Percentiles rank a stretch among this genome's conserved stretches.
Conservation (phyloP, 2,329 filamentous ascomycete species). For the Botrytis medusae region DNA sequence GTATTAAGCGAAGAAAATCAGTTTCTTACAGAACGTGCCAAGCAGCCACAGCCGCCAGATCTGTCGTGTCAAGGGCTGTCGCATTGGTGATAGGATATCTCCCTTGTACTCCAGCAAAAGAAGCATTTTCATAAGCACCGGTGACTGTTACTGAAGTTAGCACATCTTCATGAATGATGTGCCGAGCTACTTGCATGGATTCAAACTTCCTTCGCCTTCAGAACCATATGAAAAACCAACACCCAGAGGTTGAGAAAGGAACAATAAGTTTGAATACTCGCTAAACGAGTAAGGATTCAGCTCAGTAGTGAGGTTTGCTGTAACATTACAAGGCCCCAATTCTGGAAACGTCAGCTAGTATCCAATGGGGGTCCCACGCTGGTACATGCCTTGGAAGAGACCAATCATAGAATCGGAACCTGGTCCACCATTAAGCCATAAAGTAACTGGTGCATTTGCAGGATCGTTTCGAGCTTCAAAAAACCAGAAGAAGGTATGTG, state of each 20-base stretch:
- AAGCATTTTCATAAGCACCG: slow-evolving; percentile 25
- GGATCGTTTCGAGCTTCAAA: slow-evolving; percentile 52
- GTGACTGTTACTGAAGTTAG: slow-evolving; percentile 12
- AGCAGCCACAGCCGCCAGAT: slow-evolving; percentile 54
- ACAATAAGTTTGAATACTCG: slow-evolving; percentile 52
- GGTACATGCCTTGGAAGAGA: slow-evolving; percentile 44
- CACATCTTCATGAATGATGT: neutral
- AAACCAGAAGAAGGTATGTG: slow-evolving; percentile 50
- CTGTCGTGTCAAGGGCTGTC: slow-evolving; percentile 53
- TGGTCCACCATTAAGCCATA: slow-evolving; percentile 56
- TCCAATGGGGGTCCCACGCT: neutral
- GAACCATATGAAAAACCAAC: slow-evolving; percentile 64
- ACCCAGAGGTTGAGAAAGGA: slow-evolving; percentile 61
- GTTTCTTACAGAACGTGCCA: slow-evolving; percentile 49
- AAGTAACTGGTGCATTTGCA: slow-evolving; percentile 47
- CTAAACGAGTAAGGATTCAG: slow-evolving; percentile 63
- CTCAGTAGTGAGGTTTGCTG: slow-evolving; percentile 37
- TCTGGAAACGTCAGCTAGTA: slow-evolving; percentile 28
- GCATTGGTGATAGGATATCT: slow-evolving; percentile 43
- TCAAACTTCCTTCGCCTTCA: slow-evolving; percentile 34
- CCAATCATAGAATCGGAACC: slow-evolving; percentile 55
- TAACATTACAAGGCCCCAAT: slow-evolving; percentile 45
- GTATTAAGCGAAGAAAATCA: neutral
- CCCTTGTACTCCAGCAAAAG: slow-evolving; percentile 28
- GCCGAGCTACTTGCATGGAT: slow-evolving; percentile 21